Evolutionary conservation across 2,329 filamentous ascomycete species (phyloP).

Genomic region (Cercospora sesami): DNA sequence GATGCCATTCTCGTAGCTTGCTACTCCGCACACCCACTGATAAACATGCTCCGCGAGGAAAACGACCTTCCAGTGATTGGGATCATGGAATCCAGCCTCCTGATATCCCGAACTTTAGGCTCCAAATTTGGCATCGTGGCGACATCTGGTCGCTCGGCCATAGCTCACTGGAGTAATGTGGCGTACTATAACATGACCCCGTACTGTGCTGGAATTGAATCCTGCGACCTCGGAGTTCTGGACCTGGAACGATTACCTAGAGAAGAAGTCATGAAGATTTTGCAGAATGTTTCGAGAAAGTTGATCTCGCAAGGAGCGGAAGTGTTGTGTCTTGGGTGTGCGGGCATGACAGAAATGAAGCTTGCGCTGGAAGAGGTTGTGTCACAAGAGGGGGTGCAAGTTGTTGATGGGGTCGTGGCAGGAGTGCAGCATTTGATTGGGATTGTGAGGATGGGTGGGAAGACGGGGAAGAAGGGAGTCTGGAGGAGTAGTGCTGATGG

Average conservation of each 20-base stretch:
- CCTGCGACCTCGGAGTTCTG: slow-evolving; percentile 47
- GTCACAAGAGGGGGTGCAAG: slow-evolving; percentile 46
- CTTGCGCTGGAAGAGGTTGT: slow-evolving; percentile 51
- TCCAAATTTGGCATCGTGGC: slow-evolving; percentile 49
- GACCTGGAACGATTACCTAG: slow-evolving; percentile 47
- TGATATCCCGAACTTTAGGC: slow-evolving; percentile 53
- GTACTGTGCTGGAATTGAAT: slow-evolving; percentile 48
- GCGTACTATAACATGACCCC: slow-evolving; percentile 45
- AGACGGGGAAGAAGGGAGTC: slow-evolving; percentile 49
- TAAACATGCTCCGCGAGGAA: slow-evolving; percentile 50
- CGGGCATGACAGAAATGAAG: slow-evolving; percentile 53
- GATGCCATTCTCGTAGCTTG: slow-evolving; percentile 53
- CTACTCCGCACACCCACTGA: slow-evolving; percentile 52
- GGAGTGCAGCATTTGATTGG: slow-evolving; percentile 51
- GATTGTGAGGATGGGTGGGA: slow-evolving; percentile 48
- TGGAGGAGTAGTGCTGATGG: slow-evolving; percentile 45
- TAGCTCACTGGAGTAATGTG: slow-evolving; percentile 46
- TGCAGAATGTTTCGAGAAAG: slow-evolving; percentile 43
- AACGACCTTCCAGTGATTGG: slow-evolving; percentile 49
- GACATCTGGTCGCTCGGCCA: slow-evolving; percentile 43
- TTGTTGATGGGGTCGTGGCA: slow-evolving; percentile 54
- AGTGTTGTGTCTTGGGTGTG: slow-evolving; percentile 49
- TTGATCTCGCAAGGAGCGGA: slow-evolving; percentile 48
- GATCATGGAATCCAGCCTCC: slow-evolving; percentile 55
- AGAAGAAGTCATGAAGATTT: slow-evolving; percentile 43